Evolutionary conservation across 352 stramenopile species (phyloP).

Genomic region (Globisporangium splendens): DNA sequence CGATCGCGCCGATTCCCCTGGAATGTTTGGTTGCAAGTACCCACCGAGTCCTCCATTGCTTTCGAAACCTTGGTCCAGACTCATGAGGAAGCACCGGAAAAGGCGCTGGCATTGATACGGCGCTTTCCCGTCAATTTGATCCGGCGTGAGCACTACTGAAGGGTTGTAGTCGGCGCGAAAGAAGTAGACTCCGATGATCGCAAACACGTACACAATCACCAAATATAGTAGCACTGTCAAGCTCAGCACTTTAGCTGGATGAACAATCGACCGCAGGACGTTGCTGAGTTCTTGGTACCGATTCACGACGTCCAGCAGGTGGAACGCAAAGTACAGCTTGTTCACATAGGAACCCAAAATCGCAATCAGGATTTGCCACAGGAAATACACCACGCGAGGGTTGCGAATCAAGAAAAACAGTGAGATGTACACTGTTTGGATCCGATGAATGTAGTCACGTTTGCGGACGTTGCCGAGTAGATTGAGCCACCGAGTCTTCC

Average conservation of each 20-base stretch:
- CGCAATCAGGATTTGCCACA: conserved; percentile 55
- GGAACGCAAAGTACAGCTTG: conserved; percentile 77
- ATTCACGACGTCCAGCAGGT: conserved; percentile 73
- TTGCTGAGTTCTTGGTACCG: conserved; percentile 75
- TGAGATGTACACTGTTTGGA: conserved; percentile 35
- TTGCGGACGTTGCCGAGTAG: background rate
- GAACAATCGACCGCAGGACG: conserved; percentile 59
- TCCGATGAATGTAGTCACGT: background rate
- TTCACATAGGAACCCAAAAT: conserved; percentile 62
- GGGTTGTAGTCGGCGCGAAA: conserved; percentile 66
- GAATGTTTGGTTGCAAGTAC: conserved; percentile 35
- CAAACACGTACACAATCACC: conserved; percentile 73
- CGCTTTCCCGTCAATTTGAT: conserved; percentile 26
- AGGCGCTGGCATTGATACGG: conserved; percentile 63
- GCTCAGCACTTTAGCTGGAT: conserved; percentile 50
- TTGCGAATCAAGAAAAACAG: conserved; percentile 49
- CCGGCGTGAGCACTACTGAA: conserved; percentile 19
- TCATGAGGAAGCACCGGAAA: conserved; percentile 74
- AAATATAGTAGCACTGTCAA: conserved; percentile 67
- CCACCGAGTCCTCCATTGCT: conserved; percentile 52
- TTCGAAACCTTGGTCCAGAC: conserved; percentile 70
- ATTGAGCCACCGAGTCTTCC: background rate
- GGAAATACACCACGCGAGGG: conserved; percentile 52
- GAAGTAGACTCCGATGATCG: conserved; percentile 67
- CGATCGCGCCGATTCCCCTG: conserved; percentile 31